These are phyloP conservation scores for Juncus effusus DNA, from an alignment of 176 grass and related monocot genomes.

Conservation along the genomic window DNA sequence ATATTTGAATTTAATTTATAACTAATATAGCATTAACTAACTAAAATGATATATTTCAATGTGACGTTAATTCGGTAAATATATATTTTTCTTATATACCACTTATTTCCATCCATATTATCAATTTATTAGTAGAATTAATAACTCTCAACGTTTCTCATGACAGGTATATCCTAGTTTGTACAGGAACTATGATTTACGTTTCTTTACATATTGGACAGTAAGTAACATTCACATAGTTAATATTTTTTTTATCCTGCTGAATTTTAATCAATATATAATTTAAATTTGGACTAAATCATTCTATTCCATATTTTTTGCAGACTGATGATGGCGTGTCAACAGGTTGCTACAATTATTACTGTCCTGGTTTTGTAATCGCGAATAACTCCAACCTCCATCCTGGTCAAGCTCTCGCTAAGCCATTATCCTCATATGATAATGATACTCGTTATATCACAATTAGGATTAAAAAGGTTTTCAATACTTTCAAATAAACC, in stretches of 20 bases:
- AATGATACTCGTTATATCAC: not conserved
- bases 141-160: not conserved
- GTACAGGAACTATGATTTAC: constrained; percentile 34
- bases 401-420: constrained; percentile 30
- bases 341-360: constrained; percentile 30
- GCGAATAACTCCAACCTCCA: constrained; percentile 11
- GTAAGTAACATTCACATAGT: constrained; percentile 17
- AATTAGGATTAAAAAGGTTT: constrained; percentile 29
- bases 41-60: too few species aligned
- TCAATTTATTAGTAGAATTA: not conserved
- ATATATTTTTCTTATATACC: too few species aligned
- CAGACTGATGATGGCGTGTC: constrained; percentile 8
- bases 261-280: not conserved
- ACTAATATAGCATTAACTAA: too few species aligned
- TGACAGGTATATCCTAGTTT: constrained; percentile 19
- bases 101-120: constrained; percentile 1
- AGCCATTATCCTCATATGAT: constrained; percentile 19
- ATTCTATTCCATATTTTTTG: not conserved
- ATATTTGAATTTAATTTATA: not conserved
- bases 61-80: too few species aligned
- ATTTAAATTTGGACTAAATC: not conserved
- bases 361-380: constrained; percentile 29
- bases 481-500: not conserved
- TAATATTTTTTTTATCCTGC: not conserved
- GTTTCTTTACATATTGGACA: constrained; percentile 39